Evolutionary conservation across 176 grass and related monocot genomes (phyloP).

Genomic region (Canna indica): DNA sequence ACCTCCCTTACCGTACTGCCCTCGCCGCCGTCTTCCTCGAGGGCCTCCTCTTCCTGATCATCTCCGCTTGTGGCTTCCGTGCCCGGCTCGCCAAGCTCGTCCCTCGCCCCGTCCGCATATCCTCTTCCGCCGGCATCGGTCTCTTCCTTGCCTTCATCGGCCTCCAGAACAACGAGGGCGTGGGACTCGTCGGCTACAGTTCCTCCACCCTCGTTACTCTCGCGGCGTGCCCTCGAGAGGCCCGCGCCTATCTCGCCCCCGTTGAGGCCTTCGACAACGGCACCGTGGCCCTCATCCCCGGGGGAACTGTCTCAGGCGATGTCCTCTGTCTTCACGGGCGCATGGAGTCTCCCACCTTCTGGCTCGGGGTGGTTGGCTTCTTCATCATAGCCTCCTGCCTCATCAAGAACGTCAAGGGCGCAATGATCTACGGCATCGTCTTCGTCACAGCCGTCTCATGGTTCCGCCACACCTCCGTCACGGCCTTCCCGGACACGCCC

Average conservation of each 20-base stretch:
- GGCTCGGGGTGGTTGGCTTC: conserved; percentile 4
- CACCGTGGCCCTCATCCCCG: background rate
- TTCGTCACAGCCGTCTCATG: conserved; percentile 8
- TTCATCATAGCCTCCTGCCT: background rate
- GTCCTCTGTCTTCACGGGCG: conserved; percentile 3
- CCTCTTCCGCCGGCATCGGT: conserved; percentile 5
- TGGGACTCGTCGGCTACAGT: conserved; percentile 6
- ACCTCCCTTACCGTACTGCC: conserved; percentile 11
- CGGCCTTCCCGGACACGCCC: conserved; percentile 7
- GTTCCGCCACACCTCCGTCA: conserved; percentile 9
- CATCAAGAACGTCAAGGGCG: conserved; percentile 3
- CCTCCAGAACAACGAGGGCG: conserved; percentile 2
- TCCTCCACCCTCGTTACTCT: conserved; percentile 13
- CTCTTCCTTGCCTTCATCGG: conserved; percentile 17
- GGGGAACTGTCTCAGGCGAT: background rate
- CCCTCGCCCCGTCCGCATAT: background rate
- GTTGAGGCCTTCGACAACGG: conserved; percentile 5
- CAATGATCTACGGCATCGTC: conserved; percentile 13
- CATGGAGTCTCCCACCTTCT: conserved; percentile 3
- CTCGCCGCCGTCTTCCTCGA: conserved; percentile 2
- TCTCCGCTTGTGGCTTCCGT: background rate
- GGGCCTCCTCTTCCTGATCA: conserved; percentile 4
- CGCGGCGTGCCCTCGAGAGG: background rate
- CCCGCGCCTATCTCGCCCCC: background rate
- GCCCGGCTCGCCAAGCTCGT: conserved; percentile 4